Evolutionary conservation across 2,329 filamentous ascomycete species (phyloP), one percentile per base, ranked within the genome.

Genomic region (Fusarium beomiforme): DNA sequence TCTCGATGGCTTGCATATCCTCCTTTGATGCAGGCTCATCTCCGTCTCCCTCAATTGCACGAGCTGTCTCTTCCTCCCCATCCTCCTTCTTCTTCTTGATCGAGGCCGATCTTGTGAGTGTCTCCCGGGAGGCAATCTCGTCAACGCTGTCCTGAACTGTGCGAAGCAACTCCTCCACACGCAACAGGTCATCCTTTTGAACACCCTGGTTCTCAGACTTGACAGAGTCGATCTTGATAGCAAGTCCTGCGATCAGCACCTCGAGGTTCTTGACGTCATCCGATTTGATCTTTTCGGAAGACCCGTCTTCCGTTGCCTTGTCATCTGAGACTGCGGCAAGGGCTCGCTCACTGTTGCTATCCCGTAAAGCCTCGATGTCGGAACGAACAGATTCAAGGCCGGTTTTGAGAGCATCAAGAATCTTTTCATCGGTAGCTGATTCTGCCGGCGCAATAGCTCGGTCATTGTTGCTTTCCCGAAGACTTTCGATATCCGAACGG

Each of bases 1-100:
- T 97, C 80, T 98, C 95, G 64, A 98, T 95, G 14, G 94, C 94
- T 67, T 95, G 90, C 0, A 95, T 93, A 74, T 98, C 95, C 72
- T 97, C 94, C 78, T 93, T 83, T 78, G 72, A 85, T 75, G 73
- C 85, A 76, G 64, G 83, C 61, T 86, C 82, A 8, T 75, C 73
- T 17, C 62, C 71, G 14, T 68, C 64, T 12, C 64, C 60, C 21
- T 59, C 60, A 17, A 65, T 64, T n/a, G 24, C 50, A 34, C 62
- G 62, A 6, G 50, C 62, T 12, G 41, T 37, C 23, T 36, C 23
- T 44, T 63, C 65, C 8, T 60, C 66, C n/a, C 42, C 68, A 33
- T 78, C 78, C 70, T 44, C 57, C 23, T 55, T 65, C 54, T 64
- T 70, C 57, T 70, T 72, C 41, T 72, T 70, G 23, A 56, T 71